Evolutionary conservation across 2,329 filamentous ascomycete genomes (phyloP), one percentile per base, ranked within the genome.

Genomic region (Neonectria magnoliae): DNA sequence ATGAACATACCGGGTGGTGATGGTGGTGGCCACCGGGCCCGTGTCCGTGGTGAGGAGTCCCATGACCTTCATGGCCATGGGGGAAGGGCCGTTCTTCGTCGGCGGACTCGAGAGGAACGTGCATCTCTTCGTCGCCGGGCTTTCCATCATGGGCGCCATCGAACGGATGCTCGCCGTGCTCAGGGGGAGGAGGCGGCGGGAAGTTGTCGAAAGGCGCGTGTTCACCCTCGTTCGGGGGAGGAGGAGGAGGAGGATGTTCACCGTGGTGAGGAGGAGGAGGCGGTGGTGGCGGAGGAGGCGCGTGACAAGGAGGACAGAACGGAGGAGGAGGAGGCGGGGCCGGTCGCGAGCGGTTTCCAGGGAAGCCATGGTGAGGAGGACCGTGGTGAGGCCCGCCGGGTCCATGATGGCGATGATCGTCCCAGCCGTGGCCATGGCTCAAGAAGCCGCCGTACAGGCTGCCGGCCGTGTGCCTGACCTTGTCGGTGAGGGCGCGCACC

Each of bases 401-500:
- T 16, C 9, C 50, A 16, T 54, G 16, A 11, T 45, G 22, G 5
- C 25, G 25, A 8, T n/a, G 14, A 16, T n/a, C 54, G 53, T 11
- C 22, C 31, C 16, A 47, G 6, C 33, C 48, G 14, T 57, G 54
- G 9, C 54, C 61, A 20, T 63, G 51, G 51, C 57, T 25, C 44
- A 73, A 69, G 56, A 71, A 48, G 42, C 45, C 61, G 18, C 66
- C 64, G 59, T 68, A 71, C 64, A 74, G 57, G 33, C 44, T 55
- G 11, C 68, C 64, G 11, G 72, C 68, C 2, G 71, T 69, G 47
- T 80, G 76, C 66, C 78, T 78, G 56, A 83, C 75, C 52, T 79
- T 78, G 53, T 77, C 68, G 47, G 79, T 76, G 51, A 84, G 71
- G n/a, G 77, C 73, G 44, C 76, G 74, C 50, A 83, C 73, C 45